Base-by-base conservation (phyloP, 257 asterid genomes). In the Coffea canephora region DNA sequence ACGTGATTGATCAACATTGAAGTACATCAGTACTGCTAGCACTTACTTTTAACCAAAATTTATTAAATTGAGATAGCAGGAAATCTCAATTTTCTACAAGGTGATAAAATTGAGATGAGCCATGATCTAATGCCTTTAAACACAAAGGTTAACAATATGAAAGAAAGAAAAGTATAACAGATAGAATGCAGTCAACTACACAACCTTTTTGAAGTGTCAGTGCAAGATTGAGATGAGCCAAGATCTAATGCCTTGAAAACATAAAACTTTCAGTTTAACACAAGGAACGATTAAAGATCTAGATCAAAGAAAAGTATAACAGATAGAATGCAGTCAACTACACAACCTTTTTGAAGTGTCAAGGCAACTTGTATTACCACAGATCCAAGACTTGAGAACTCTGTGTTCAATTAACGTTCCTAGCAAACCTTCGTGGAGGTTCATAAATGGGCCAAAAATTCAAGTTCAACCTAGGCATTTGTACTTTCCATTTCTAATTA, bases 1-100 rank as follows among this genome's bases (percentile, higher is more conserved):
- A 76, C 78, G 83, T 71, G 76, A 87, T 45, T 19, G 67, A 50
- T 75, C 57, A 61, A 75, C 55, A 73, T 49, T 79, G 43, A 66
- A 66, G 76, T 19, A n/a, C 39, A 62, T 65, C 46, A 55, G 69
- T 48, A n/a, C 69, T n/a, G 5, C 3, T 61, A 19, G 54, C 67
- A 69, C 15, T 81, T 31, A 39, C 8, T n/a, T 25, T 50, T 8
- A 43, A 18, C 19, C 0, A 27, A 59, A 71, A 1, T 52, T 54
- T 49, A 54, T 36, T 21, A 76, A n/a, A 61, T 13, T 13, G n/a
- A 25, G 39, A 55, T 27, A 52, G 23, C 64, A 46, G 11, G 31
- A 74, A 48, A 74, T 43, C 23, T 55, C 69, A 54, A 12, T 10
- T 74, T 54, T 21, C 9, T 49, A 50, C 41, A 45, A 41, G 52